These are phyloP conservation scores for Diatrype stigma DNA, from an alignment of 2,329 filamentous ascomycete genomes.

Conservation along the genomic window DNA sequence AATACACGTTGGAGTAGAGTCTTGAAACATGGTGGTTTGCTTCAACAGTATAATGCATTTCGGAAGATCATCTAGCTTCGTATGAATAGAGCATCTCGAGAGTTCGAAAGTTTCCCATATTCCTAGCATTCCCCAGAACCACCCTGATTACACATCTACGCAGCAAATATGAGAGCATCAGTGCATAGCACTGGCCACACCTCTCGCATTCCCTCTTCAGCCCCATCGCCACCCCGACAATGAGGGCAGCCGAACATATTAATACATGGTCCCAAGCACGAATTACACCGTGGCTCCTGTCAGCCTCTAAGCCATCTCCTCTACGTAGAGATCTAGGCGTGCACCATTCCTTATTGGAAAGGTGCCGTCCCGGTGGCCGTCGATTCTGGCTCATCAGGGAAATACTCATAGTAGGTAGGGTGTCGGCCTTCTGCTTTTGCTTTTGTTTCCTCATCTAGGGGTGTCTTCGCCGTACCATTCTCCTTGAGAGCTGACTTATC, in stretches of 20 bases:
- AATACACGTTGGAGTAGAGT: no score
- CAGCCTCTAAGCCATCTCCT: background rate
- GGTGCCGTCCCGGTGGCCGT: slow-evolving; percentile 46
- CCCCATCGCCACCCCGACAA: background rate
- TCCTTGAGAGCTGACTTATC: slow-evolving; percentile 39
- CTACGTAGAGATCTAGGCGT: background rate
- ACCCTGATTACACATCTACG: background rate
- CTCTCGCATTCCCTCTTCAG: background rate
- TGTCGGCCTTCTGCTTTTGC: slow-evolving; percentile 49
- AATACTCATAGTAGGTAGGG: slow-evolving; percentile 50
- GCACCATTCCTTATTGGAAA: slow-evolving; percentile 40
- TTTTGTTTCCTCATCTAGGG: slow-evolving; percentile 48
- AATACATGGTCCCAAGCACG: background rate
- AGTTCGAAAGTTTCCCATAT: no score
- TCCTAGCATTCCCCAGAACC: no score
- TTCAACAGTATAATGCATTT: no score
- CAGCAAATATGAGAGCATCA: background rate
- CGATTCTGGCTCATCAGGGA: slow-evolving; percentile 38
- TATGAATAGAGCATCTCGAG: no score
- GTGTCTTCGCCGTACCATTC: slow-evolving; percentile 36
- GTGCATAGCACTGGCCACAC: background rate
- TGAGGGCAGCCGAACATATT: slow-evolving; percentile 4
- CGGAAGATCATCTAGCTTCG: no score
- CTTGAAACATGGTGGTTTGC: no score
- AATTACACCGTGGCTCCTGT: background rate